Evolutionary conservation across 306 rosid species (phyloP).

Genomic region (Trifolium dubium): DNA sequence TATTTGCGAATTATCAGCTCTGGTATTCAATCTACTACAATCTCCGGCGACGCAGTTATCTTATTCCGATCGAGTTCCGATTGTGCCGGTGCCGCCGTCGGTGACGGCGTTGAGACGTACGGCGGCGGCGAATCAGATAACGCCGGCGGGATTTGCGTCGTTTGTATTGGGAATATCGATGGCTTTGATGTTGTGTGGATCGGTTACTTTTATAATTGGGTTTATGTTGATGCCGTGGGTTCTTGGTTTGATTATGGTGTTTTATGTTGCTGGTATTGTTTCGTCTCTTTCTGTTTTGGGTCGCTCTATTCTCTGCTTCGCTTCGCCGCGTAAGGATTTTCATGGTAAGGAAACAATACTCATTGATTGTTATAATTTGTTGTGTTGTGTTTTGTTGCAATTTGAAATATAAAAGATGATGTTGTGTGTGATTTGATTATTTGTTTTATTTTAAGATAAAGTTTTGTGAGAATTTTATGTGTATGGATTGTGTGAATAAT

Average conservation of each 20-base stretch:
- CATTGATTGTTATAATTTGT: background rate
- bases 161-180: constrained; percentile 79
- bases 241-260: constrained; percentile 70
- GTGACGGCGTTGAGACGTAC: constrained; percentile 32
- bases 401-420: background rate
- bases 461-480: background rate
- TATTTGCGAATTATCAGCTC: constrained; percentile 74
- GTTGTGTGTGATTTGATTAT: background rate
- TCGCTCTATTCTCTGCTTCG: constrained; percentile 69
- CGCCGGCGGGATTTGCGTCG: constrained; percentile 85
- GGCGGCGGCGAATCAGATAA: constrained; percentile 45
- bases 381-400: background rate
- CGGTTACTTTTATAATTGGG: constrained; percentile 87
- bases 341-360: constrained; percentile 52
- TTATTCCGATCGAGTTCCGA: constrained; percentile 44
- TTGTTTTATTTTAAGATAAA: background rate
- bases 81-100: constrained; percentile 26
- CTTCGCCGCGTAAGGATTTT: constrained; percentile 64
- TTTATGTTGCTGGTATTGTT: constrained; percentile 74
- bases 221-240: constrained; percentile 96
- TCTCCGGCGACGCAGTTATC: constrained; percentile 62
- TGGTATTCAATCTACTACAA: constrained; percentile 77
- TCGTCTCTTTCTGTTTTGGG: constrained; percentile 69
- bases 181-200: constrained; percentile 92
- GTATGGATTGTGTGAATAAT: background rate